Base-by-base conservation (phyloP, 768 basidiomycete species). In the Mycena rosella region DNA sequence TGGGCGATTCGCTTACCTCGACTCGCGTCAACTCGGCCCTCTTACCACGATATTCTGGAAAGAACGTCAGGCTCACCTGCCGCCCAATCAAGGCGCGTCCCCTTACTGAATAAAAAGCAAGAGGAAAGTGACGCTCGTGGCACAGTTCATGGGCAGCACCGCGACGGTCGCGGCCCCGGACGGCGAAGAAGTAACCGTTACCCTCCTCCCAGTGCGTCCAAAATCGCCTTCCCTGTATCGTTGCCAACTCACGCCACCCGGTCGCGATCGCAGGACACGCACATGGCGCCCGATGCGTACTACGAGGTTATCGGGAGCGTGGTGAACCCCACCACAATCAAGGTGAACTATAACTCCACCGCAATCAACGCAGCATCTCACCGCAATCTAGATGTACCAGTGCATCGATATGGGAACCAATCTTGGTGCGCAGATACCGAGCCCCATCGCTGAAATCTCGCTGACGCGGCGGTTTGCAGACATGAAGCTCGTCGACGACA, bases 241-340 rank as follows among this genome's bases (percentile, higher is more conserved):
- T 20, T 44, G 42, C 42, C 20, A n/a, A 11, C 42, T 22, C n/a
- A 44, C 18, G 9, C 17, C 38, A 34, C 48, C 22, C 52, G 20
- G 45, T 56, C 56, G 32, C 30, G 62, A 49, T 30, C 45, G 44
- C 58, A 87, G 85, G 83, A 81, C 63, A 74, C 82, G 27, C 77
- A 82, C 51, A 78, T 90, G 57, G 78, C 78, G 2, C 29, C 62
- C 0, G 88, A 87, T 57, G 79, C 85, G 3, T 93, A 80, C 68
- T 80, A 91, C 51, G 93, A 95, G 75, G 79, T 94, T 58, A 84
- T 94, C 30, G 93, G 92, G 8, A 84, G 75, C 7, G 92, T 89
- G 24, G 62, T 82, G 26, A 82, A 88, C 65, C 80, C 87, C 27
- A 82, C 87, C 18, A 86, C 84, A 3, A 78, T 95, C 71, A 88